These are phyloP conservation scores for Puccinia horiana DNA, from an alignment of 1,284 basidiomycete species.

Conservation along the genomic window DNA sequence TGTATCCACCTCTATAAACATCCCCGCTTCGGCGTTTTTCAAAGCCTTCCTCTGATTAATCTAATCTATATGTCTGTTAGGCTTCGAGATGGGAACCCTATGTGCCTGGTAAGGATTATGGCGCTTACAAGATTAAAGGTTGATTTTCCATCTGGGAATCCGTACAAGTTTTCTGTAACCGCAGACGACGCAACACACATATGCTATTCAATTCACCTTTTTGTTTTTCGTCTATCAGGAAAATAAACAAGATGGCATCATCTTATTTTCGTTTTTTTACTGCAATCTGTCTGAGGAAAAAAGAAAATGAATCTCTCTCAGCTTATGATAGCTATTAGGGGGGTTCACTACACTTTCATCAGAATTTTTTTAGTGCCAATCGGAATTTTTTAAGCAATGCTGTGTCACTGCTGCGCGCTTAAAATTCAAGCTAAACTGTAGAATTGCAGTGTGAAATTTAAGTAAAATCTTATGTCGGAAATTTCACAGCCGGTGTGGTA, in stretches of 20 bases:
- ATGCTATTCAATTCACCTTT: background rate
- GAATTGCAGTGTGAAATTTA: too few species aligned
- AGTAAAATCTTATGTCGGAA: too few species aligned
- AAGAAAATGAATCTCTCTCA: background rate
- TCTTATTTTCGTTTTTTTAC: background rate
- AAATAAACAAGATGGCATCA: background rate
- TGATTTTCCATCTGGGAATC: background rate
- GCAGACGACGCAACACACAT: background rate
- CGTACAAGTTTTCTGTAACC: background rate
- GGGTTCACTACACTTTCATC: too few species aligned
- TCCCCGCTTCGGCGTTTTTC: background rate
- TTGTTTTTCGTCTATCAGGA: background rate
- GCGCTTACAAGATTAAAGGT: slow-evolving; percentile 50
- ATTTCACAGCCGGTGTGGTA: too few species aligned
- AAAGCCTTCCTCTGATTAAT: background rate
- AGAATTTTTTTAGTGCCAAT: too few species aligned
- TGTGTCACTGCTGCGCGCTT: too few species aligned
- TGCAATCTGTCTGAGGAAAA: background rate
- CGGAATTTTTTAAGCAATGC: too few species aligned
- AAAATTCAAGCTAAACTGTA: too few species aligned
- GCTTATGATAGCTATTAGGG: too few species aligned
- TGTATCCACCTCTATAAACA: slow-evolving; percentile 31
- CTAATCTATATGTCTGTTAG: background rate
- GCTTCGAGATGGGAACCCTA: slow-evolving; percentile 50
- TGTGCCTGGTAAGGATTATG: slow-evolving; percentile 50